Conservation (phyloP, 257 asterid species). For the Dorcoceras hygrometricum region DNA sequence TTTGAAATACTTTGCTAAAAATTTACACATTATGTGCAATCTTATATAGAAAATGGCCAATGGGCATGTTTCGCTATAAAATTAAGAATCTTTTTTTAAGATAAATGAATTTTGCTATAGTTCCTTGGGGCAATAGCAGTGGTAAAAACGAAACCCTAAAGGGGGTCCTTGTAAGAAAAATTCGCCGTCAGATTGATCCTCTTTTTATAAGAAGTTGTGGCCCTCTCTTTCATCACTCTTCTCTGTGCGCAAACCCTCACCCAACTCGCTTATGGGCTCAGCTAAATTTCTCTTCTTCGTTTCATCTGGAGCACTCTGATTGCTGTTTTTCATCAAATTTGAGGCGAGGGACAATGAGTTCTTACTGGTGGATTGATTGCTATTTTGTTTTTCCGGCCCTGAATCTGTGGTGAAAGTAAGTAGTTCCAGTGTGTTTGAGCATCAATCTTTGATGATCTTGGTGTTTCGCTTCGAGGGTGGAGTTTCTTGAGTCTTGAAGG, state of each 20-base stretch:
- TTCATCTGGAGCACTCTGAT: slow-evolving; percentile 3
- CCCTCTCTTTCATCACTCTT: slow-evolving; percentile 8
- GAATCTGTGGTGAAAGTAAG: slow-evolving; percentile 26
- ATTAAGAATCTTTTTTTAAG: not conserved
- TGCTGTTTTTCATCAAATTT: slow-evolving; percentile 26
- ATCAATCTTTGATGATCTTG: slow-evolving; percentile 25
- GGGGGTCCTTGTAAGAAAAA: slow-evolving; percentile 50
- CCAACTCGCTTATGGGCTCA: slow-evolving; percentile 21
- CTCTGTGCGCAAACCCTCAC: slow-evolving; percentile 25
- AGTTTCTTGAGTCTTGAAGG: slow-evolving; percentile 31
- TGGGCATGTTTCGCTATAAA: no score
- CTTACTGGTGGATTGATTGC: slow-evolving; percentile 20
- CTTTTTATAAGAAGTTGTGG: slow-evolving; percentile 27
- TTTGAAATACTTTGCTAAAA: no score
- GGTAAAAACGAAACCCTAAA: slow-evolving; percentile 70
- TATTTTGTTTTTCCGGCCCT: slow-evolving; percentile 15
- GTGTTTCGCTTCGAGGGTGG: slow-evolving; percentile 20
- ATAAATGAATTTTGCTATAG: not conserved
- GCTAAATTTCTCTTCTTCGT: not conserved
- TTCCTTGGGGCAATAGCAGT: not conserved
- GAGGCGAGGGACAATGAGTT: slow-evolving; percentile 25
- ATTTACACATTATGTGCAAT: no score
- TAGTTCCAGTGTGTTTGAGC: slow-evolving; percentile 30
- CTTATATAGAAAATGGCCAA: no score
- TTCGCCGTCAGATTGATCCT: slow-evolving; percentile 78